phyloP scores from a whole-genome alignment of 2,329 filamentous ascomycete species.

The Monosporascus cannonballus region DNA sequence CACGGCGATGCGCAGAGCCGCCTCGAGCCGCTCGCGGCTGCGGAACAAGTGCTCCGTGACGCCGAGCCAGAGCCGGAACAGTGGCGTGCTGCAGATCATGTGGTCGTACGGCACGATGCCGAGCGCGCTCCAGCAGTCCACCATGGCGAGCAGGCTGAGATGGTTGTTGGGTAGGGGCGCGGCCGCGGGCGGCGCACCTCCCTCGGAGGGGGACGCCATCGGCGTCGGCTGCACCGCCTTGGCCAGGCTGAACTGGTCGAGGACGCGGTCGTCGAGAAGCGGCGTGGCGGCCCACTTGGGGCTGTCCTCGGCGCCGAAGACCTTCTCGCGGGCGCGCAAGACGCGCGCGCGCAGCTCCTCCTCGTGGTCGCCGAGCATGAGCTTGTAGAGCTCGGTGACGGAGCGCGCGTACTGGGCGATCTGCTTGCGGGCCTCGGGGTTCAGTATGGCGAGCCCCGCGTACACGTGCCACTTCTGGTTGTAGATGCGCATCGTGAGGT shows the following conservation, averaged over 20 bases:
- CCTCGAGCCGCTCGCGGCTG: slow-evolving; percentile 72
- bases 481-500: slow-evolving; percentile 95
- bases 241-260: slow-evolving; percentile 84
- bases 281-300: slow-evolving; percentile 55
- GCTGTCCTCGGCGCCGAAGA: slow-evolving; percentile 66
- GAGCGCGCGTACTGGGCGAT: slow-evolving; percentile 90
- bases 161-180: slow-evolving; percentile 80
- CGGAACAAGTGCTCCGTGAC: slow-evolving; percentile 97
- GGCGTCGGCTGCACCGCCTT: slow-evolving; percentile 31
- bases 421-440: slow-evolving; percentile 85
- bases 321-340: slow-evolving; percentile 57
- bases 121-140: slow-evolving; percentile 95
- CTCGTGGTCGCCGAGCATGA: slow-evolving; percentile 84
- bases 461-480: slow-evolving; percentile 99
- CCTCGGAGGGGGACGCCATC: not conserved
- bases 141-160: slow-evolving; percentile 87
- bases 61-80: slow-evolving; percentile 93
- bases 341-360: slow-evolving; percentile 70
- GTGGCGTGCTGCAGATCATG: slow-evolving; percentile 97
- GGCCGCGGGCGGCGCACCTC: slow-evolving; percentile 28
- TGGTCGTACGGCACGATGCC: slow-evolving; percentile 96
- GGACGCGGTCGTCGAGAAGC: slow-evolving; percentile 73
- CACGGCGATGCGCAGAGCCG: slow-evolving; percentile 78
- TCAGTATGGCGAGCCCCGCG: slow-evolving; percentile 92
- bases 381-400: slow-evolving; percentile 90